Evolutionary conservation across 1,284 basidiomycete species (phyloP), one percentile per base, ranked within the genome.

Genomic region (Ceratobasidium sp.): DNA sequence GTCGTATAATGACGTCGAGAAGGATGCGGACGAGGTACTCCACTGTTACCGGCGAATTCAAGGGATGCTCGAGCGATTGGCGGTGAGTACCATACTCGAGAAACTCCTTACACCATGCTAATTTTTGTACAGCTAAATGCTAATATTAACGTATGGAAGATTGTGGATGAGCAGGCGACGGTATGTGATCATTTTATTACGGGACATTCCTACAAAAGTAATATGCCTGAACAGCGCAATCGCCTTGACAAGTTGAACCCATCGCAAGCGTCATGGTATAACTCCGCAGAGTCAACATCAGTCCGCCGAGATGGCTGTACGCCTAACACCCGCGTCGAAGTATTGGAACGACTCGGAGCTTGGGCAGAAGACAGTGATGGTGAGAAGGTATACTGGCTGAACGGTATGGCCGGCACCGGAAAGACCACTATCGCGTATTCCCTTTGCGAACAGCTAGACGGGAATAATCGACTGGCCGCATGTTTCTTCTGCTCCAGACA

Each of bases 101-200:
- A 46, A 49, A 49, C 11, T 5, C 19, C 11, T 25, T 19, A 19
- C 22, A n/a, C n/a, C 13, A 34, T 8, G 7, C 32, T 70, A 2
- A 57, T 34, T 37, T 11, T 13, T 19, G 25, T 13, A 22, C 15
- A 70, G 68, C 54, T 70, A 37, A 70, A 70, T 54, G 40, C 37
- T 0, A 44, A 44, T 44, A 2, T 57, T 1, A 22, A 22, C 17
- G 17, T 46, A 40, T 69, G 67, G 67, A 69, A 37, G 37, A 69
- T 25, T 15, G 68, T 70, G 4, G 34, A 70, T n/a, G 43, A 57
- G 15, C 19, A 25, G 2, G 52, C 49, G 8, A 56, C 34, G 67
- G 67, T 69, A 22, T n/a, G 67, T 17, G 6, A 6, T 22, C n/a
- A 25, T 40, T 40, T 40, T 40, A 40, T 40, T 9, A 9, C 37